Conservation (phyloP, 1,284 basidiomycete genomes). For the Tilletia caries region DNA sequence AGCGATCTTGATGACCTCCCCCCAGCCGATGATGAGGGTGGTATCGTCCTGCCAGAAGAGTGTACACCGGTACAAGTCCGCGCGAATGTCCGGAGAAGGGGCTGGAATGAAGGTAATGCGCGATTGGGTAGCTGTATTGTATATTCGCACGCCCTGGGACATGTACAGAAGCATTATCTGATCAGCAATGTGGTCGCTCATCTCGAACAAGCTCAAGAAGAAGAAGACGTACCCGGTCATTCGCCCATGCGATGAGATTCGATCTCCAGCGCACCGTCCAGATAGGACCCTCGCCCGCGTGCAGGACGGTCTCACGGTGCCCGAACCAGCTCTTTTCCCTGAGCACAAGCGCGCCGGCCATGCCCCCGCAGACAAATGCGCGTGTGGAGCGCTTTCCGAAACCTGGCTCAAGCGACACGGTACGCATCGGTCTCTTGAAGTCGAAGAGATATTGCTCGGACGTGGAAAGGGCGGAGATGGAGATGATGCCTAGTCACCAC, state of each 20-base stretch:
- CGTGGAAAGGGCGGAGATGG: conserved; percentile 77
- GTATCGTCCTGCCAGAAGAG: conserved; percentile 83
- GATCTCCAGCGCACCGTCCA: conserved; percentile 86
- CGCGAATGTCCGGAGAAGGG: conserved; percentile 73
- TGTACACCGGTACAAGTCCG: conserved; percentile 88
- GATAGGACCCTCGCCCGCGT: conserved; percentile 87
- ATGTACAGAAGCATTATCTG: neutral
- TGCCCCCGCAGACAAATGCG: conserved; percentile 87
- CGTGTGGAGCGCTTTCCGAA: conserved; percentile 77
- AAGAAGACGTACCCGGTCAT: conserved; percentile 67
- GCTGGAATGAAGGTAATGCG: conserved; percentile 85
- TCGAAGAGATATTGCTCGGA: conserved; percentile 81
- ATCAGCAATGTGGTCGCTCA: no score
- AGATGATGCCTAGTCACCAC: conserved; percentile 68
- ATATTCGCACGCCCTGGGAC: conserved; percentile 82
- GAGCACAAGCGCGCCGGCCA: conserved; percentile 79
- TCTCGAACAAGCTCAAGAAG: neutral
- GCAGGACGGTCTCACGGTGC: conserved; percentile 81
- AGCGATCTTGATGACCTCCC: conserved; percentile 86
- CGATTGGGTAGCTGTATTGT: conserved; percentile 74
- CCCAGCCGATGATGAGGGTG: conserved; percentile 90
- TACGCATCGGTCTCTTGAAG: conserved; percentile 86
- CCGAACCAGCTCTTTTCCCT: conserved; percentile 97
- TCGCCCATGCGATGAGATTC: conserved; percentile 90
- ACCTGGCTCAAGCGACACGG: conserved; percentile 82